These are phyloP conservation scores for Lipomyces starkeyi DNA, from an alignment of 805 yeast species.

Conservation along the genomic window DNA sequence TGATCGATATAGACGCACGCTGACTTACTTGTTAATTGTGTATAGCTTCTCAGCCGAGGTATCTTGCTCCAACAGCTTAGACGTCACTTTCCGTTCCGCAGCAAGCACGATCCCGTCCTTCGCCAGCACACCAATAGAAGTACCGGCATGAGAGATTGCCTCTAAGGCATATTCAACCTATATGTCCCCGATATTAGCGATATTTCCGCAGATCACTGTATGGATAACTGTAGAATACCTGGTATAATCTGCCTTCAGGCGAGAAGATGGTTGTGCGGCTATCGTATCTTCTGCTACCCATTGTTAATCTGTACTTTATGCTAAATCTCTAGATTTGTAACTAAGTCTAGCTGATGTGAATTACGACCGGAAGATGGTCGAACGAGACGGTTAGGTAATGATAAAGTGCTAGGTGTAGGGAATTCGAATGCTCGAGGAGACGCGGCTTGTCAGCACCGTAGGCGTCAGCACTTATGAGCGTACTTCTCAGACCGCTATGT, in stretches of 20 bases:
- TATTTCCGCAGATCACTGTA: neutral
- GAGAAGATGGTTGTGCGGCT: slow-evolving; percentile 98
- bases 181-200: neutral
- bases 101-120: slow-evolving; percentile 91
- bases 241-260: slow-evolving; percentile 97
- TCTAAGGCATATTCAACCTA: slow-evolving; percentile 94
- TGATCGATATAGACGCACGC: slow-evolving; percentile 30
- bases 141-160: slow-evolving; percentile 82
- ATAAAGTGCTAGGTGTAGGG: neutral
- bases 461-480: neutral
- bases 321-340: neutral
- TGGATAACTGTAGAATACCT: slow-evolving; percentile 53
- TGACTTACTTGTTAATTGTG: slow-evolving; percentile 67
- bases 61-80: slow-evolving; percentile 91
- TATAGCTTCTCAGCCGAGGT: slow-evolving; percentile 92
- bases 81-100: slow-evolving; percentile 94
- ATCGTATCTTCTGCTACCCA: slow-evolving; percentile 97
- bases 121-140: slow-evolving; percentile 78
- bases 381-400: neutral
- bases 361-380: neutral
- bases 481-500: neutral
- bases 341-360: neutral
- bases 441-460: neutral
- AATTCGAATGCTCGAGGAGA: neutral
- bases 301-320: slow-evolving; percentile 34